Evolutionary conservation across 306 rosid genomes (phyloP), one percentile per base, ranked within the genome.

Genomic region (Acacia acuminata): DNA sequence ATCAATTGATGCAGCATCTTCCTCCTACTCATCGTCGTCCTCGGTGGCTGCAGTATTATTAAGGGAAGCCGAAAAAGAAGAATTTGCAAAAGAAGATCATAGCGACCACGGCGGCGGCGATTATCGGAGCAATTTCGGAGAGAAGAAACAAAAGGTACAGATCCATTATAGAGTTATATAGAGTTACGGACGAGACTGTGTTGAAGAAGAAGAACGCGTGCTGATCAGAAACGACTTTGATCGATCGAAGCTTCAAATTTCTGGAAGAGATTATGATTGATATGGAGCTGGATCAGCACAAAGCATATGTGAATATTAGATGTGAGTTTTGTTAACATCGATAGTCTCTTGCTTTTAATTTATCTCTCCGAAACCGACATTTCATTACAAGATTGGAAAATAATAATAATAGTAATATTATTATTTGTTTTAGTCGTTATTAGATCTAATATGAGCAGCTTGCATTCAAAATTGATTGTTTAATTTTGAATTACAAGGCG

Each of bases 121-220:
- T 65, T n/a, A 64, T 64, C 20, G 44, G 10, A 32, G 24, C 44
- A 8, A 24, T 24, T 34, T 32, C 9, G 60, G 84, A 2, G 71
- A 50, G 85, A 45, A 81, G n/a, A 22, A 80, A 73, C 1, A 82
- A 77, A 42, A 76, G 80, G 77, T 73, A 53, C n/a, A 71, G 82
- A 24, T 81, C 82, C 65, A 8, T 81, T 40, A 65, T 42, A 16
- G 84, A 83, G 15, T 17, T 81, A 5, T 73, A 86, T 19, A 72
- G 34, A 5, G 78, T 16, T 73, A 84, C 84, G 0, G 4, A 32
- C 36, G 19, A 76, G 17, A 81, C 76, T 69, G 4, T 67, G 10
- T 12, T 5, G 2, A 13, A 60, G 30, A n/a, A 20, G 32, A 55
- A 8, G 56, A 19, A 5, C 7, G 8, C 8, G 20, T 4, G 6